Conservation (phyloP, 345 rosid species). For the Linum lewisii region DNA sequence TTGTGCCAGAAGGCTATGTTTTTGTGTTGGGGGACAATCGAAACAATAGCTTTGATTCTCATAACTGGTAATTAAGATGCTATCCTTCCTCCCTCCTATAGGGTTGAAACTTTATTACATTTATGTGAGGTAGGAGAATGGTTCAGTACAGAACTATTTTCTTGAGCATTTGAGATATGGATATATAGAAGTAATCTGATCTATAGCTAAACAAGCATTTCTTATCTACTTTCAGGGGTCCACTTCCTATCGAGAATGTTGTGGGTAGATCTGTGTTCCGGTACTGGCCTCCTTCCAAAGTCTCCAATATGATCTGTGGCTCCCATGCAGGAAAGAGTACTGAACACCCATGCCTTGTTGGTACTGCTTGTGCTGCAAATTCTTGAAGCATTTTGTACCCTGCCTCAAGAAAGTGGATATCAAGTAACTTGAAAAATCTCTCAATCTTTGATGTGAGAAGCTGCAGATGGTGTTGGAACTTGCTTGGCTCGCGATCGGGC, state of each 20-base stretch:
- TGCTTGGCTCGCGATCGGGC: neutral
- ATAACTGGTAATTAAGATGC: constrained; percentile 48
- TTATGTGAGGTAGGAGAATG: constrained; percentile 2
- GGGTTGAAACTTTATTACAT: neutral
- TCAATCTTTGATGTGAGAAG: neutral
- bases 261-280: constrained; percentile 66
- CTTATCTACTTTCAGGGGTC: constrained; percentile 51
- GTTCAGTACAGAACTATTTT: neutral
- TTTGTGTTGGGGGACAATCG: constrained; percentile 94
- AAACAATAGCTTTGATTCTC: constrained; percentile 85
- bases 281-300: constrained; percentile 66
- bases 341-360: neutral
- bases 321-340: neutral
- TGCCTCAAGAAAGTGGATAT: neutral
- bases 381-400: neutral
- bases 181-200: neutral
- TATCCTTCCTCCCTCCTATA: neutral
- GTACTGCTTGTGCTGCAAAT: neutral
- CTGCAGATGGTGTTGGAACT: neutral
- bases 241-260: constrained; percentile 55
- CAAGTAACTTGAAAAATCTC: neutral
- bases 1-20: constrained; percentile 75
- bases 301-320: neutral
- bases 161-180: no score
- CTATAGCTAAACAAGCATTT: neutral